These are phyloP conservation scores for Debaryomyces psychrophilus DNA, from an alignment of 1,139 yeast genomes.

Conservation along the genomic window DNA sequence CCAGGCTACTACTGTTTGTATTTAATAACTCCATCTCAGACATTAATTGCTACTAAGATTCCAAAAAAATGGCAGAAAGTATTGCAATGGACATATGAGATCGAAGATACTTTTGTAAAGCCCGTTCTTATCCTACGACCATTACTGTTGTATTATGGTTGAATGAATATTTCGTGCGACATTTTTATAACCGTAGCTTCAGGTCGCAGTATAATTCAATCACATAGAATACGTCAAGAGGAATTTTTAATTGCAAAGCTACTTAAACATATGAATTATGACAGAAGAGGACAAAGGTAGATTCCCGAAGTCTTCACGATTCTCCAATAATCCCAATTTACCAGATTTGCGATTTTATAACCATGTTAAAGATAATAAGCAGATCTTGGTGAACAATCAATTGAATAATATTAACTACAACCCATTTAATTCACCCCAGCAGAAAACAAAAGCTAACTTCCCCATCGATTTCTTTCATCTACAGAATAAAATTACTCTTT, in stretches of 20 bases:
- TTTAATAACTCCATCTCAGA: too few relatives aligned
- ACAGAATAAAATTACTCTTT: slow-evolving; percentile 32
- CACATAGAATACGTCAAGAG: not conserved
- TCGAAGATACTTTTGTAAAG: too few relatives aligned
- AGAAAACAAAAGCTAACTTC: slow-evolving; percentile 41
- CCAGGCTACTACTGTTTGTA: too few relatives aligned
- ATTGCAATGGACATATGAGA: too few relatives aligned
- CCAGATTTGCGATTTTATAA: slow-evolving; percentile 33
- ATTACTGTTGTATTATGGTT: too few relatives aligned
- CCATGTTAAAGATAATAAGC: slow-evolving; percentile 23
- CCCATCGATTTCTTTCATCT: slow-evolving; percentile 41
- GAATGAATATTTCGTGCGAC: not conserved
- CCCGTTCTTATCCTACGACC: too few relatives aligned
- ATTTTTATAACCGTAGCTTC: not conserved
- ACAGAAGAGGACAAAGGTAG: slow-evolving; percentile 23
- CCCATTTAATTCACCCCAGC: slow-evolving; percentile 49
- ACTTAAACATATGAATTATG: slow-evolving; percentile 2
- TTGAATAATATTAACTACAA: slow-evolving; percentile 39
- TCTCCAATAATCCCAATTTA: slow-evolving; percentile 32
- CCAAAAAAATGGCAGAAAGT: too few relatives aligned
- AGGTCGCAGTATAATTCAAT: not conserved
- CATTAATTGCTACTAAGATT: too few relatives aligned
- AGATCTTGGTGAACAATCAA: slow-evolving; percentile 32
- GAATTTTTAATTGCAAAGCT: not conserved
- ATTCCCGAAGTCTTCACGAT: slow-evolving; percentile 41